Percentiles rank a stretch among this genome's conserved stretches.
Conservation (phyloP, 2,329 filamentous ascomycete species). For the Stachybotrys chartarum region DNA sequence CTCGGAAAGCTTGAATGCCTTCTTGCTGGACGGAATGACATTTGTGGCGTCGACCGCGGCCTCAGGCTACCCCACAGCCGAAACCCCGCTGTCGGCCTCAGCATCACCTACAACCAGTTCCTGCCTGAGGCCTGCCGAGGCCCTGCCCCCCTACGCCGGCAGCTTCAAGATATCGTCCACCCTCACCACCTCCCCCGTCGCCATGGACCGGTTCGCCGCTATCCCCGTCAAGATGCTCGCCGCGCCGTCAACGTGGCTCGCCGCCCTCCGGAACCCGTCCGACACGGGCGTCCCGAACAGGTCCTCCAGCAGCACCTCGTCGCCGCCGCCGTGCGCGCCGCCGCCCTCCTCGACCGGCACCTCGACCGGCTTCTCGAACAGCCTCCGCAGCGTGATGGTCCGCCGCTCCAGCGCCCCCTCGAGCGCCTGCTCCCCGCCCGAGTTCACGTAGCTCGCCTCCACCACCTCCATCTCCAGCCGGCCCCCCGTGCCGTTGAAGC, state of each 20-base stretch:
- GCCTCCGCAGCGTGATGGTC: slow-evolving; percentile 40
- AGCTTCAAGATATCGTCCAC: slow-evolving; percentile 40
- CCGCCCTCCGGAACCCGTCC: slow-evolving; percentile 46
- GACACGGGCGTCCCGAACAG: slow-evolving; percentile 46
- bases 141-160: neutral
- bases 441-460: slow-evolving; percentile 55
- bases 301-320: slow-evolving; percentile 48
- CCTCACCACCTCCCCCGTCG: slow-evolving; percentile 47
- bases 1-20: no score
- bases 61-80: neutral
- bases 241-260: slow-evolving; percentile 52
- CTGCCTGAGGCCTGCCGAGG: neutral
- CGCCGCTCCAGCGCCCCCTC: slow-evolving; percentile 46
- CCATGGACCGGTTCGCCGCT: slow-evolving; percentile 50
- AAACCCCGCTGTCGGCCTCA: no score
- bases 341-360: neutral
- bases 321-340: slow-evolving; percentile 26
- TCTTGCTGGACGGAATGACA: neutral
- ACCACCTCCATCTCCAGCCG: slow-evolving; percentile 55
- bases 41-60: neutral
- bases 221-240: slow-evolving; percentile 53
- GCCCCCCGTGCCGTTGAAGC: slow-evolving; percentile 51
- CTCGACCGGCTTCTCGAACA: slow-evolving; percentile 45
- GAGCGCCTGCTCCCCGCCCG: slow-evolving; percentile 47
- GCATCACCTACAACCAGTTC: neutral